phyloP scores from a whole-genome alignment of 108 stramenopile species.

The Cylindrotheca fusiformis region DNA sequence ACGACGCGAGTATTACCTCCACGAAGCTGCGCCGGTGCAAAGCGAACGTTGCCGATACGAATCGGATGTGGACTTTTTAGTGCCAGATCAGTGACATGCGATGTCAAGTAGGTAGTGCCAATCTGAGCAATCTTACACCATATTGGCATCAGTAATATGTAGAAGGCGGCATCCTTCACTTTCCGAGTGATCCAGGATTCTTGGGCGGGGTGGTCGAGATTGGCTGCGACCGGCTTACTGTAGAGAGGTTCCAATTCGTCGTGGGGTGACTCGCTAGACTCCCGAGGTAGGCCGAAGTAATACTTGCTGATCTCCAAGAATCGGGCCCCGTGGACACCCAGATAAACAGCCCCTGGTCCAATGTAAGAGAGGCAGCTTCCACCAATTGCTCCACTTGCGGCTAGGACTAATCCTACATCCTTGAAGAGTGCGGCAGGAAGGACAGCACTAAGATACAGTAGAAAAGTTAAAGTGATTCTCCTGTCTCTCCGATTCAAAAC shows the following conservation, averaged over 20 bases:
- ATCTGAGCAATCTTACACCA: conserved; percentile 59
- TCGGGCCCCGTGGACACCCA: conserved; percentile 73
- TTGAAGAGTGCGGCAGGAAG: conserved; percentile 67
- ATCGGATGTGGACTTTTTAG: conserved; percentile 75
- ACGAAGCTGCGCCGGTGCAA: conserved; percentile 13
- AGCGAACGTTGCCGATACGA: conserved; percentile 62
- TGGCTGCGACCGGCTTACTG: conserved; percentile 6
- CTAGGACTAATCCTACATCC: conserved; percentile 58
- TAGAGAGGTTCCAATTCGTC: conserved; percentile 23
- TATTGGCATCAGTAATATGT: conserved; percentile 59
- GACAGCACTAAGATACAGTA: conserved; percentile 61
- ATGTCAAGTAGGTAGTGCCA: conserved; percentile 46
- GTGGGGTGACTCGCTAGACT: background rate
- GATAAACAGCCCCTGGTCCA: conserved; percentile 77
- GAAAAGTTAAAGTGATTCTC: conserved; percentile 59
- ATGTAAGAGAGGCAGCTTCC: conserved; percentile 74
- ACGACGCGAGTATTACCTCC: conserved; percentile 25
- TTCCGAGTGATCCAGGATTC: background rate
- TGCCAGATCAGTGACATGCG: conserved; percentile 53
- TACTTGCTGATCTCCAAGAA: conserved; percentile 56
- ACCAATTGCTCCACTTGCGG: conserved; percentile 61
- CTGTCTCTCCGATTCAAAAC: conserved; percentile 74
- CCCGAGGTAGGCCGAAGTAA: conserved; percentile 32
- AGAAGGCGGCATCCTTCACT: conserved; percentile 51
- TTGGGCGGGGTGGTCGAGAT: conserved; percentile 8